These are phyloP conservation scores for Cercophora samala DNA, from an alignment of 495 filamentous ascomycete species.

Conservation along the genomic window DNA sequence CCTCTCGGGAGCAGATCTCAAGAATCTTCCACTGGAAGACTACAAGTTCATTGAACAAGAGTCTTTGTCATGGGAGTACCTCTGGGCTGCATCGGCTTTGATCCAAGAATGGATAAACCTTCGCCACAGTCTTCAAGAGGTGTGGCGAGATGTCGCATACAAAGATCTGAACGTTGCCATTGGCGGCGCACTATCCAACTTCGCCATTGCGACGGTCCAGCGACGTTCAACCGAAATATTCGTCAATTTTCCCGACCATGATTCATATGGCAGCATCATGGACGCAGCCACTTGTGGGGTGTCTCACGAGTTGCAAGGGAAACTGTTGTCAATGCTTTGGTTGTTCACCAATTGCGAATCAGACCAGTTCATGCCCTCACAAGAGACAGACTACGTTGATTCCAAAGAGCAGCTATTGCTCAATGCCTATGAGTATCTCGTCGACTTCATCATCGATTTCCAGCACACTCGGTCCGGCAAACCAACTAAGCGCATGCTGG, in stretches of 20 bases:
- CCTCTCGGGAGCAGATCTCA: neutral
- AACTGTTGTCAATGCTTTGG: slow-evolving; percentile 18
- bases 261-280: slow-evolving; percentile 40
- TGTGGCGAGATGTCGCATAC: slow-evolving; percentile 48
- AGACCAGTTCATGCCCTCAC: slow-evolving; percentile 15
- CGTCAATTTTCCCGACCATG: slow-evolving; percentile 41
- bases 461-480: slow-evolving; percentile 44
- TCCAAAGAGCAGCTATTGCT: slow-evolving; percentile 43
- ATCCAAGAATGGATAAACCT: slow-evolving; percentile 33
- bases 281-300: slow-evolving; percentile 37
- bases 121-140: slow-evolving; percentile 36
- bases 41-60: slow-evolving; percentile 40
- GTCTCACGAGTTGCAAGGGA: slow-evolving; percentile 33
- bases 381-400: slow-evolving; percentile 27
- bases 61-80: slow-evolving; percentile 30
- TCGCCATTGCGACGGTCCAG: slow-evolving; percentile 41
- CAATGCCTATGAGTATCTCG: slow-evolving; percentile 38
- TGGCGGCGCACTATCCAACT: slow-evolving; percentile 42
- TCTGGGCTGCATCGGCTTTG: slow-evolving; percentile 40
- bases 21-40: slow-evolving; percentile 38
- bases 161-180: slow-evolving; percentile 44
- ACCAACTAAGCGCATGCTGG: slow-evolving; percentile 44
- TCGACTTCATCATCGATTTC: slow-evolving; percentile 49
- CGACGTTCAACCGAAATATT: slow-evolving; percentile 34
- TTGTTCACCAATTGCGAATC: slow-evolving; percentile 20